Evolutionary conservation across 805 yeast genomes (phyloP).

Genomic region (Ogataea methylovora): DNA sequence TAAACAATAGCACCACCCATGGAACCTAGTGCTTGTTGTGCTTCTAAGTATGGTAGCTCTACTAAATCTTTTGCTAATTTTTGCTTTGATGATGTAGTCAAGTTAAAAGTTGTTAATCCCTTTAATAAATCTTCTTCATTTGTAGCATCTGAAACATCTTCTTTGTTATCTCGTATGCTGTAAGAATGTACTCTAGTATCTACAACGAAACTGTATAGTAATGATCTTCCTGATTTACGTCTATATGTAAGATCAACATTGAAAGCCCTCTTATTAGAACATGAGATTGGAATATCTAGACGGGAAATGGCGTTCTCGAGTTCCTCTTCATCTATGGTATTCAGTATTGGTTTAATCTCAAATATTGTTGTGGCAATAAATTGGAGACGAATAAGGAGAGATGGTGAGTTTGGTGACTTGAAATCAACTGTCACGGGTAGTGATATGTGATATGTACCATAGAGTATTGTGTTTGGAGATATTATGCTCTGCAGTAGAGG

Average conservation of each 20-base stretch:
- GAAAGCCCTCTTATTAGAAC: conserved; percentile 39
- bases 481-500: conserved; percentile 8
- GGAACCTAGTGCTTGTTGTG: conserved; percentile 61
- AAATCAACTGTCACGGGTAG: conserved; percentile 15
- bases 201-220: conserved; percentile 45
- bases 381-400: conserved; percentile 27
- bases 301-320: conserved; percentile 29
- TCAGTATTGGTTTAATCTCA: conserved; percentile 42
- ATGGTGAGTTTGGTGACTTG: conserved; percentile 11
- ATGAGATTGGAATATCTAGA: conserved; percentile 42
- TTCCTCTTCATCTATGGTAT: conserved; percentile 39
- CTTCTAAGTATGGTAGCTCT: conserved; percentile 85
- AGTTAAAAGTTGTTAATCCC: conserved; percentile 81
- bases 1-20: conserved; percentile 93
- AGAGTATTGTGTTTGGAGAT: conserved; percentile 35
- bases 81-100: conserved; percentile 70
- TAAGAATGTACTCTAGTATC: conserved; percentile 38
- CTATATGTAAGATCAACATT: conserved; percentile 52
- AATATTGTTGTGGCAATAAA: conserved; percentile 74
- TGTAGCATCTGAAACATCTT: conserved; percentile 16
- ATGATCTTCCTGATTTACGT: conserved; percentile 79
- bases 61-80: conserved; percentile 75
- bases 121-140: conserved; percentile 50
- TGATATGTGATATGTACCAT: conserved; percentile 42
- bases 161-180: conserved; percentile 3